Evolutionary conservation across 2,329 filamentous ascomycete genomes (phyloP), one percentile per base, ranked within the genome.

Genomic region (Pseudopithomyces chartarum): DNA sequence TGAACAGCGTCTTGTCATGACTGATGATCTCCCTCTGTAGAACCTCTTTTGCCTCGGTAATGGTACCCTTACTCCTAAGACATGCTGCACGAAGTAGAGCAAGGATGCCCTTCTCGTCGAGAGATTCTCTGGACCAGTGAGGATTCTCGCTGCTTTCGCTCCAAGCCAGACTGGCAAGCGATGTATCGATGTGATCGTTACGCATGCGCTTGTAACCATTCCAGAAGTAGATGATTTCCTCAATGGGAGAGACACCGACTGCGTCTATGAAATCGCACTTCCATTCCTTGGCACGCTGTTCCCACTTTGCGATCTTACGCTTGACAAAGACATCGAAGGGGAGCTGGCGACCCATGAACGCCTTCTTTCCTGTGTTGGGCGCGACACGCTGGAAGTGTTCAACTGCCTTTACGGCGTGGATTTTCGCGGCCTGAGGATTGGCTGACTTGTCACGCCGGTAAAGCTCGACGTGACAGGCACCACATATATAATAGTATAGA

Each of bases 171-270:
- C 84, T 83, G 0, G 73, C 76, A 36, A 91, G 73, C 0, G 87
- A 90, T 40, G 81, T 78, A 46, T 89, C 80, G 13, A 97, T 79
- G 57, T 94, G 85, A 0, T 78, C 77, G 0, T 77, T 66, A 2
- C 84, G 80, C 91, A 97, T 96, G 53, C 92, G 87, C 76, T 91
- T 94, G 65, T 86, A 87, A 0, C 93, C 94, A 69, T 91, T 93
- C 93, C 93, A 98, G 66, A 98, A 87, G 73, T 94, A 96, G 12
- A 90, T 88, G 90, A 98, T 96, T 79, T 98, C 95, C 67, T 92
- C 86, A 0, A 91, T 81, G 0, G 95, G 95, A 57, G 88, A 90
- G 2, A 91, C 82, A 0, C 92, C 92, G 8, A 96, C 82, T 0
- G 90, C 92, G 65, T 98, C 94, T 1, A 90, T 84, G 3, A 97